phyloP scores from a whole-genome alignment of 1,284 basidiomycete species.

The Cutaneotrichosporon dermatis region DNA sequence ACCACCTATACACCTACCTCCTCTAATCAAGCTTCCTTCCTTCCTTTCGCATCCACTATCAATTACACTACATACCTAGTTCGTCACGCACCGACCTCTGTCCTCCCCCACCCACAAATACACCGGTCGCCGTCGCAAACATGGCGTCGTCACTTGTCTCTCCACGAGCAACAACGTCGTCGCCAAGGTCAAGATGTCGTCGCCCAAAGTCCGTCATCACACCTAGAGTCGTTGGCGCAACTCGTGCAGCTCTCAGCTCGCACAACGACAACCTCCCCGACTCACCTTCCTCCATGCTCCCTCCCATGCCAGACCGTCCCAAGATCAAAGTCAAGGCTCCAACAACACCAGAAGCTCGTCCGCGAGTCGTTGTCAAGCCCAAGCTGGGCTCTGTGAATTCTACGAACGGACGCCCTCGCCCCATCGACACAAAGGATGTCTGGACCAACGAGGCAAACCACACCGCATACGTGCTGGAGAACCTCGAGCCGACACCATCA shows the following conservation, averaged over 20 bases:
- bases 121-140: not conserved
- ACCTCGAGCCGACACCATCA: slow-evolving; percentile 11
- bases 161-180: not conserved
- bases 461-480: slow-evolving; percentile 16
- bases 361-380: slow-evolving; percentile 31
- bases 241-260: slow-evolving; percentile 5
- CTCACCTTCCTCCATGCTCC: slow-evolving; percentile 7
- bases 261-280: slow-evolving; percentile 18
- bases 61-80: not conserved
- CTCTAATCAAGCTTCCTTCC: too few relatives aligned
- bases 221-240: not conserved
- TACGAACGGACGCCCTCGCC: not conserved
- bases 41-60: not conserved
- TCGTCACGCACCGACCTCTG: not conserved
- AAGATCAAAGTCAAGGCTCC: slow-evolving; percentile 41
- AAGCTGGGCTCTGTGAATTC: not conserved
- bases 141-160: slow-evolving; percentile 2
- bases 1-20: too few relatives aligned
- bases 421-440: slow-evolving; percentile 4
- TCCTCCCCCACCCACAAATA: not conserved
- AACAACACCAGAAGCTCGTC: slow-evolving; percentile 43
- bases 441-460: slow-evolving; percentile 6
- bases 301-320: slow-evolving; percentile 2
- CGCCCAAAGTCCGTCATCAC: slow-evolving; percentile 1
- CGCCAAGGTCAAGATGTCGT: slow-evolving; percentile 3